Percentiles rank a stretch among this genome's conserved stretches.
Conservation (phyloP, 148 eudicot genomes). For the Rhododendron mucronatum region DNA sequence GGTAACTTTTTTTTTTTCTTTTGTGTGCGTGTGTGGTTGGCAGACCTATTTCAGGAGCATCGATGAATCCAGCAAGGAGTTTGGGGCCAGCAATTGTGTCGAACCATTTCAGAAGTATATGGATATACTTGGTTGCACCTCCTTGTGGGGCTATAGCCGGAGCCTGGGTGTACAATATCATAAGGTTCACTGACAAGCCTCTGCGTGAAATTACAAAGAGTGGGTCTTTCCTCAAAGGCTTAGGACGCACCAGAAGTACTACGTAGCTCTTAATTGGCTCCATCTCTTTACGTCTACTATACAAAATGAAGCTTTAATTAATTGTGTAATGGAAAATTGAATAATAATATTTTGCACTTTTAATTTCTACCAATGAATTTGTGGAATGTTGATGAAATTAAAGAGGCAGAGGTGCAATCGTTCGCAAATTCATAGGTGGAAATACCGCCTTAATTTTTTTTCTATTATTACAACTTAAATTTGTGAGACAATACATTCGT, state of each 20-base stretch:
- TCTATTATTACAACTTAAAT: not conserved
- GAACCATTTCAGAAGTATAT: constrained; percentile 27
- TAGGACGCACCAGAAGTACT: not conserved
- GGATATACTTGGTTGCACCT: constrained; percentile 50
- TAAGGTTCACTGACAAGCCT: constrained; percentile 37
- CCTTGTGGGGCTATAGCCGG: constrained; percentile 38
- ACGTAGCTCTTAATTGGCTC: not conserved
- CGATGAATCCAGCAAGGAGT: constrained; percentile 59
- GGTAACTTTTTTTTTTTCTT: not conserved
- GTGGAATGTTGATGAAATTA: not conserved
- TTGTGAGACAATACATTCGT: not conserved
- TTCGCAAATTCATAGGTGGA: not conserved
- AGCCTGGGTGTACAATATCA: constrained; percentile 42
- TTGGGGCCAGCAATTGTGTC: constrained; percentile 49
- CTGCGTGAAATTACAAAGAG: constrained; percentile 38
- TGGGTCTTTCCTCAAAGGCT: constrained; percentile 35
- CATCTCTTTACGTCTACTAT: not conserved
- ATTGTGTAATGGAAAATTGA: not conserved
- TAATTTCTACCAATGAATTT: not conserved
- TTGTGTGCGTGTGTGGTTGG: not conserved
- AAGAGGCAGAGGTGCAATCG: not conserved
- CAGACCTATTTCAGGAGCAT: constrained; percentile 51
- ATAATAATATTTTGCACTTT: not conserved
- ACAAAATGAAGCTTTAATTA: not conserved
- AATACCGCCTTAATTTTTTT: not conserved